Conservation (phyloP, 257 asterid genomes). For the Ligustrum vulgare region DNA sequence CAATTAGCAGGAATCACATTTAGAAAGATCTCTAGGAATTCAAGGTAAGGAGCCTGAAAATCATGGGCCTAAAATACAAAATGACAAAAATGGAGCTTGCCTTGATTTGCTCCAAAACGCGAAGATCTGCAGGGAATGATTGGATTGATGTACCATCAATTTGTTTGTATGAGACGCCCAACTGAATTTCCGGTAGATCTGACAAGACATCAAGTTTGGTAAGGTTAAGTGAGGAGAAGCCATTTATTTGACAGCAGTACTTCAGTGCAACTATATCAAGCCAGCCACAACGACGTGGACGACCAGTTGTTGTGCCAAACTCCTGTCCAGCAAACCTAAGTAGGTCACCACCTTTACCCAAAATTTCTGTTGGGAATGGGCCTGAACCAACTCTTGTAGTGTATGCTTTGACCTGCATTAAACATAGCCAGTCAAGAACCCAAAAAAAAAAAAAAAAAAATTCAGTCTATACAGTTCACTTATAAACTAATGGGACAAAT, state of each 20-base stretch:
- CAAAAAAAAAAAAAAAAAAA: background rate
- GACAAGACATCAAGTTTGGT: slow-evolving; percentile 95
- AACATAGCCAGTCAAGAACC: slow-evolving; percentile 18
- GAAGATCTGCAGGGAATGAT: slow-evolving; percentile 83
- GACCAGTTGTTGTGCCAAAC: slow-evolving; percentile 97
- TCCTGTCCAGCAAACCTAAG: slow-evolving; percentile 94
- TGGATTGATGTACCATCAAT: slow-evolving; percentile 57
- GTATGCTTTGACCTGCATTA: slow-evolving; percentile 87
- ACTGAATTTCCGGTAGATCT: slow-evolving; percentile 65
- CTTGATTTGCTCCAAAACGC: slow-evolving; percentile 68
- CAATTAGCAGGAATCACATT: background rate
- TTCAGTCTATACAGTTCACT: background rate
- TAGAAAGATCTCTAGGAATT: background rate
- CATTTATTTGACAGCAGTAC: slow-evolving; percentile 84
- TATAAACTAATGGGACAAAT: background rate
- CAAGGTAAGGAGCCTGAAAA: background rate
- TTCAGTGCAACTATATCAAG: slow-evolving; percentile 85
- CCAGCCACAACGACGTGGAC: slow-evolving; percentile 99
- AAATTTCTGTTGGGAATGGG: slow-evolving; percentile 92
- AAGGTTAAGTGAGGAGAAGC: slow-evolving; percentile 90
- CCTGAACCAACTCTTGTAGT: slow-evolving; percentile 98
- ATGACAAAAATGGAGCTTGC: slow-evolving; percentile 32
- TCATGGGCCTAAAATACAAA: background rate
- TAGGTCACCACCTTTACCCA: slow-evolving; percentile 75
- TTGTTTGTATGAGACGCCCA: slow-evolving; percentile 75